Conservation (phyloP, 2,329 filamentous ascomycete genomes). For the Colletotrichum somersetense region DNA sequence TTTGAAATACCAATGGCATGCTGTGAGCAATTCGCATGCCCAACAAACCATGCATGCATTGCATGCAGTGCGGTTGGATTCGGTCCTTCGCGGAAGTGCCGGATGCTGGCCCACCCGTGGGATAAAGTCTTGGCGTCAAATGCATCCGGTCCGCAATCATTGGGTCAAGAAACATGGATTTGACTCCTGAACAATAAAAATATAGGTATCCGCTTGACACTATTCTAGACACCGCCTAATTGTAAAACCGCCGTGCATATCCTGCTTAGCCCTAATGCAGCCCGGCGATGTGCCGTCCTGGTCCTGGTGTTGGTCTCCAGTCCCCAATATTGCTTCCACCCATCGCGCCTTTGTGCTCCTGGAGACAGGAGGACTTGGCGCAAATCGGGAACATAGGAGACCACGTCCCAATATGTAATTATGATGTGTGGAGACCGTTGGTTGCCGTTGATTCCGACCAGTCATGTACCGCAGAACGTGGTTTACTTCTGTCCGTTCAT, state of each 20-base stretch:
- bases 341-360: not conserved
- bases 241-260: conserved; percentile 14
- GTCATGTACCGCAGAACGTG: not conserved
- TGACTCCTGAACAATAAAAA: conserved; percentile 13
- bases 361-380: not conserved
- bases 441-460: conserved; percentile 18
- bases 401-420: not conserved
- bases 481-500: not conserved
- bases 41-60: not conserved
- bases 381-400: not conserved
- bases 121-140: not conserved
- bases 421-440: conserved; percentile 3
- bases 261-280: conserved; percentile 14
- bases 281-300: not conserved
- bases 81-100: conserved; percentile 17
- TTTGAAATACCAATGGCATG: not conserved
- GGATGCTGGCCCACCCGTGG: conserved; percentile 14
- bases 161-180: conserved; percentile 1
- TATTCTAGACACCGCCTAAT: conserved; percentile 18
- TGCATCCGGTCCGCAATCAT: not conserved
- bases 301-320: not conserved
- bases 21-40: not conserved
- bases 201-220: conserved; percentile 9
- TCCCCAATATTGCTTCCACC: not conserved
- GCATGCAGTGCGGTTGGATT: conserved; percentile 1